Evolutionary conservation across 1,284 basidiomycete species (phyloP).

Genomic region (Rhodofomes roseus): DNA sequence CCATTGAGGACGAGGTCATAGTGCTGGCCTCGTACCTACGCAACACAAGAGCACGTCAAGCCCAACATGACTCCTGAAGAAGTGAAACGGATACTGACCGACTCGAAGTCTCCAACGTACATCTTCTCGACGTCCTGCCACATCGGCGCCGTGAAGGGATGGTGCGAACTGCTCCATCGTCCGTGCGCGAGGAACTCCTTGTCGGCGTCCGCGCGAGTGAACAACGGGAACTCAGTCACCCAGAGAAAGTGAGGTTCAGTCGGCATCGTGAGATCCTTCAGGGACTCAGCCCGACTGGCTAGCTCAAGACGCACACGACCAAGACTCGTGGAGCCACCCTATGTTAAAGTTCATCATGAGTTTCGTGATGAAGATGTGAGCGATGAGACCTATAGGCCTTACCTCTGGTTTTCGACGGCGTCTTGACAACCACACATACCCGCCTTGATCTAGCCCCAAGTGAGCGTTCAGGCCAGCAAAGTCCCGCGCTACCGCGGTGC

Average conservation of each 20-base stretch:
- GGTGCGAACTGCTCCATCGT: conserved; percentile 88
- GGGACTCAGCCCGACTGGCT: conserved; percentile 56
- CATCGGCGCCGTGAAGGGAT: conserved; percentile 97
- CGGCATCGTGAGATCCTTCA: conserved; percentile 44
- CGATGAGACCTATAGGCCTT: conserved; percentile 14
- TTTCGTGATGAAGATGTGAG: background rate
- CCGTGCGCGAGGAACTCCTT: conserved; percentile 83
- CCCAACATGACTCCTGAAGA: background rate
- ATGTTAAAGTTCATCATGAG: conserved; percentile 4
- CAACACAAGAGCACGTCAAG: background rate
- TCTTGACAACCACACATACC: conserved; percentile 41
- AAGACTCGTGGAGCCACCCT: conserved; percentile 84
- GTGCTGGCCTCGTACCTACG: conserved; percentile 87
- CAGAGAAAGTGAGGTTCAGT: conserved; percentile 81
- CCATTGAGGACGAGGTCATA: conserved; percentile 98
- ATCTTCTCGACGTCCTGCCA: conserved; percentile 78
- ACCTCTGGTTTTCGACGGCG: conserved; percentile 45
- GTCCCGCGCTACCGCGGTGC: background rate
- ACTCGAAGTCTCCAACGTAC: conserved; percentile 61
- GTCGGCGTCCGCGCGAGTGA: conserved; percentile 85
- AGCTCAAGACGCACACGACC: conserved; percentile 73
- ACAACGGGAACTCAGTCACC: conserved; percentile 95
- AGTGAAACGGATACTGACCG: conserved; percentile 39
- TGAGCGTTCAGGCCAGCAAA: conserved; percentile 18
- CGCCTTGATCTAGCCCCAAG: conserved; percentile 16